phyloP scores from a whole-genome alignment of 371 early-diverging fungal genomes.

The Catenaria anguillulae region DNA sequence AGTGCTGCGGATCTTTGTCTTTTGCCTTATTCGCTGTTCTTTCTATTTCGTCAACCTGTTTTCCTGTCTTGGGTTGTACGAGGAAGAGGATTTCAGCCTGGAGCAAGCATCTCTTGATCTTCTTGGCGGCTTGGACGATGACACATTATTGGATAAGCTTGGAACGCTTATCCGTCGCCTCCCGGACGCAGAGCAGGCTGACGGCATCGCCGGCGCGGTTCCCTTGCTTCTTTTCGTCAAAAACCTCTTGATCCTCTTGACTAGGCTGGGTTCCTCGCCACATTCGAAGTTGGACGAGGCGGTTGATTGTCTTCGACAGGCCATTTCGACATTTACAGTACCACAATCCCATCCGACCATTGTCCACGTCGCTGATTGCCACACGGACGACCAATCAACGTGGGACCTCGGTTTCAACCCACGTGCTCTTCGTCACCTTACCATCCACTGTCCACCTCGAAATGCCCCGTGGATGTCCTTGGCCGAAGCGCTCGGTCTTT shows the following conservation, averaged over 20 bases:
- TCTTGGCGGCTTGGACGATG: background rate
- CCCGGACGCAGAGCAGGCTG: background rate
- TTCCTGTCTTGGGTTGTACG: background rate
- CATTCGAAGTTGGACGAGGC: no score
- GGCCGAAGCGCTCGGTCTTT: background rate
- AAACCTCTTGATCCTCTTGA: background rate
- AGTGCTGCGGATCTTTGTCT: no score
- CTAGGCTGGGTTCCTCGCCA: background rate
- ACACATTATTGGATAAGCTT: background rate
- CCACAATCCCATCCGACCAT: no score
- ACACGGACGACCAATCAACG: no score
- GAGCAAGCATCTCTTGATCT: background rate
- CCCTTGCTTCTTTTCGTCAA: background rate
- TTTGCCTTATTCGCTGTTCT: no score
- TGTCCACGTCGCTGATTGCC: no score
- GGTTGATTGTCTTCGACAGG: no score
- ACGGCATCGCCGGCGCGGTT: background rate
- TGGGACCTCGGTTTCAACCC: background rate
- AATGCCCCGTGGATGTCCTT: background rate
- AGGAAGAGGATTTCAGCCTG: background rate
- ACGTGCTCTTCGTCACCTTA: background rate
- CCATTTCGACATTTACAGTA: no score
- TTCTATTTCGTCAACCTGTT: background rate
- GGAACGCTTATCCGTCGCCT: no score
- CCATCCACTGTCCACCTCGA: background rate